Evolutionary conservation across 495 filamentous ascomycete genomes (phyloP).

Genomic region (Tuber aestivum): DNA sequence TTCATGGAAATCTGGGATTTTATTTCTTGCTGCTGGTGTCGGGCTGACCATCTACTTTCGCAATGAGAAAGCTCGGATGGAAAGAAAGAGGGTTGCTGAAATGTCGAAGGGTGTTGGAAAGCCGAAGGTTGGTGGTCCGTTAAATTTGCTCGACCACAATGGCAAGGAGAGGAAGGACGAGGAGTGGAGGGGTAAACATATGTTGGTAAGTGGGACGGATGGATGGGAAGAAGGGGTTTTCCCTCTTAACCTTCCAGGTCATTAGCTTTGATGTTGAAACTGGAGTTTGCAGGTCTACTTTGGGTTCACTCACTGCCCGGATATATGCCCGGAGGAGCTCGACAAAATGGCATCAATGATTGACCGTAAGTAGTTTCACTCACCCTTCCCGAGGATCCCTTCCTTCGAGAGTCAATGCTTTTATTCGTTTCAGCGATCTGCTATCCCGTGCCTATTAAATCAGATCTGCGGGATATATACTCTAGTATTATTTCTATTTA

Average conservation of each 20-base stretch:
- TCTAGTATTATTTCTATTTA: neutral
- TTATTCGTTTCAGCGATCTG: neutral
- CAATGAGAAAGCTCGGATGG: conserved; percentile 79
- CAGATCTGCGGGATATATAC: neutral
- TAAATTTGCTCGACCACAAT: conserved; percentile 73
- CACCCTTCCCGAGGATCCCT: neutral
- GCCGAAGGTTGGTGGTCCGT: conserved; percentile 86
- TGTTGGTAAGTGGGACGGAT: conserved; percentile 50
- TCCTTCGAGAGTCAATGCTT: neutral
- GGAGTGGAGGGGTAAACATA: conserved; percentile 80
- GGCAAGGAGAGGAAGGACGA: conserved; percentile 67
- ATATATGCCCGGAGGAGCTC: conserved; percentile 97
- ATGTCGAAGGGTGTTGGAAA: conserved; percentile 84
- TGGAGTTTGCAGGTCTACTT: conserved; percentile 68
- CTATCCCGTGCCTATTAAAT: neutral
- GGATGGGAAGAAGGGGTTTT: neutral
- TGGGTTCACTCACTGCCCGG: conserved; percentile 95
- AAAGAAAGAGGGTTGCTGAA: conserved; percentile 77
- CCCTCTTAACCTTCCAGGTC: neutral
- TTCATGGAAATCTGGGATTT: conserved; percentile 76
- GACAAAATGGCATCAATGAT: conserved; percentile 97
- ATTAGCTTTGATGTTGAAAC: conserved; percentile 7
- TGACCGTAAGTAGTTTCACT: conserved; percentile 61
- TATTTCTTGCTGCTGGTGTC: conserved; percentile 73
- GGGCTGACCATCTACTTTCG: conserved; percentile 85